phyloP scores from a whole-genome alignment of 1,284 basidiomycete species.

The Blastosporella zonata region DNA sequence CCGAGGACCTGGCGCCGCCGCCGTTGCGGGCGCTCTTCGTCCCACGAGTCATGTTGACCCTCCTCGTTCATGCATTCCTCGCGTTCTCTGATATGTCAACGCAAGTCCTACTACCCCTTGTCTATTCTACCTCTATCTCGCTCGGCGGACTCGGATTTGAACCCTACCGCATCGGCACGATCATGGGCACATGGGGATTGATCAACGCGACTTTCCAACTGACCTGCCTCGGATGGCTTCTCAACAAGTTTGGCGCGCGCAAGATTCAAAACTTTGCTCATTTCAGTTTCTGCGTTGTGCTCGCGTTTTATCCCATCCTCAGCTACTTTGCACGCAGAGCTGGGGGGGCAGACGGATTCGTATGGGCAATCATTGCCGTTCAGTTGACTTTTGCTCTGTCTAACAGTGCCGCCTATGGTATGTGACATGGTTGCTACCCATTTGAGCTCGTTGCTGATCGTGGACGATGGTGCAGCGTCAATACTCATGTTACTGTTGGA shows the following conservation, averaged over 20 bases:
- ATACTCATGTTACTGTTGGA: conserved; percentile 32
- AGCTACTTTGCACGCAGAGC: conserved; percentile 25
- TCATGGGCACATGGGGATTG: conserved; percentile 30
- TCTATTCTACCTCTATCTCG: conserved; percentile 32
- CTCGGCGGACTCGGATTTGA: conserved; percentile 33
- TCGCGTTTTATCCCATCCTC: conserved; percentile 29
- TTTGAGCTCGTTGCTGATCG: conserved; percentile 12
- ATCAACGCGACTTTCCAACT: conserved; percentile 29
- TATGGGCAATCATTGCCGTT: conserved; percentile 27
- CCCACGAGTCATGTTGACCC: conserved; percentile 28
- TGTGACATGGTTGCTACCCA: not conserved
- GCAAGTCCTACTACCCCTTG: conserved; percentile 33
- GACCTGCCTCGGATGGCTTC: conserved; percentile 24
- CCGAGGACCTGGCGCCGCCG: conserved; percentile 11
- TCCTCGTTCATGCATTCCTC: conserved; percentile 31
- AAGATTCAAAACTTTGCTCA: conserved; percentile 24
- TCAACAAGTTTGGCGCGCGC: conserved; percentile 27
- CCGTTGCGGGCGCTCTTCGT: conserved; percentile 28
- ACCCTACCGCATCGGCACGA: conserved; percentile 29
- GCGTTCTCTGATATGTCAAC: conserved; percentile 35
- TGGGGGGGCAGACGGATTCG: conserved; percentile 26
- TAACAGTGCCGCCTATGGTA: conserved; percentile 30
- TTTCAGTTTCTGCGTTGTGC: conserved; percentile 20
- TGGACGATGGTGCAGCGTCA: conserved; percentile 22
- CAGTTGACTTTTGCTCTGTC: conserved; percentile 26